These are phyloP conservation scores for Austropuccinia psidii DNA, from an alignment of 1,284 basidiomycete species.

Conservation along the genomic window DNA sequence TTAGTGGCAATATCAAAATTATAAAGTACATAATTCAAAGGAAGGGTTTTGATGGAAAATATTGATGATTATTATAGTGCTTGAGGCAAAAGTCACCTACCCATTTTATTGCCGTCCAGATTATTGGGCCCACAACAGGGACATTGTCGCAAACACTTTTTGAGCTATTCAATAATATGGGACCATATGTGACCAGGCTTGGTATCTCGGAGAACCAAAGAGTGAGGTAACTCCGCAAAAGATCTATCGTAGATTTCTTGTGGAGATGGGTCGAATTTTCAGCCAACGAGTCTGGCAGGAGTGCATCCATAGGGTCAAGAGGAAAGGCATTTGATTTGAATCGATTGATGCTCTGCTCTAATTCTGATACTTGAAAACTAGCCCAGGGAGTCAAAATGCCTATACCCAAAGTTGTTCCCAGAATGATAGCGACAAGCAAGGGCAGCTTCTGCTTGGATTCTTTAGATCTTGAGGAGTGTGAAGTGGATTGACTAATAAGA, in stretches of 20 bases:
- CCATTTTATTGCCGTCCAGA: slow-evolving; percentile 14
- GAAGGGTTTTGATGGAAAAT: neutral
- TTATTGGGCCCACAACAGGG: slow-evolving; percentile 7
- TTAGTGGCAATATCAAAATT: neutral
- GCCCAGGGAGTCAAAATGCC: too few relatives aligned
- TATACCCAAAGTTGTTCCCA: too few relatives aligned
- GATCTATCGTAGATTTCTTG: neutral
- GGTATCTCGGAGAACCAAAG: slow-evolving; percentile 25
- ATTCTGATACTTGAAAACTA: neutral
- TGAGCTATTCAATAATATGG: neutral
- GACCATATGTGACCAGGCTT: slow-evolving; percentile 18
- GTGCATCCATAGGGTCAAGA: slow-evolving; percentile 3
- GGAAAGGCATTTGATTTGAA: too few relatives aligned
- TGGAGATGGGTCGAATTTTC: neutral
- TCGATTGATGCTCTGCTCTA: too few relatives aligned
- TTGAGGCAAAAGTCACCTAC: neutral
- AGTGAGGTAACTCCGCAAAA: slow-evolving; percentile 21
- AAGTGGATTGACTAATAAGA: too few relatives aligned
- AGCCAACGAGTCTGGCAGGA: neutral
- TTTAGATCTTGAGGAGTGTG: too few relatives aligned
- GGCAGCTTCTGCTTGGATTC: too few relatives aligned
- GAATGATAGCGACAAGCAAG: too few relatives aligned
- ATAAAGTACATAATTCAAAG: neutral
- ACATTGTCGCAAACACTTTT: slow-evolving; percentile 1
- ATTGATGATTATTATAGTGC: neutral